Conservation (phyloP, 768 basidiomycete species). For the Suillus subalutaceus region DNA sequence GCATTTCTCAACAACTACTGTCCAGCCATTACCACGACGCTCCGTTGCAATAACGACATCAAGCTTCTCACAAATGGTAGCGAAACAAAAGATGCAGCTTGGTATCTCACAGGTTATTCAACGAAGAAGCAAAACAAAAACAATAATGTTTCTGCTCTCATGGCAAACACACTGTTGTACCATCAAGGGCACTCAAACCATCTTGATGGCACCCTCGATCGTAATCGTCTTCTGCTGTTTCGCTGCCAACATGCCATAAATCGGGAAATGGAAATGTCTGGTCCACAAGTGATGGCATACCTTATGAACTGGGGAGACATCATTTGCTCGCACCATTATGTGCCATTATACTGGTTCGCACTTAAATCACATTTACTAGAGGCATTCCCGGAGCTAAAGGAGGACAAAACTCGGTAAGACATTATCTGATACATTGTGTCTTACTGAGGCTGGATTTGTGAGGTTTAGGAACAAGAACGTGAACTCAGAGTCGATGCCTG, state of each 20-base stretch:
- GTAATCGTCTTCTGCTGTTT: constrained; percentile 35
- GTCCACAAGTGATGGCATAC: constrained; percentile 42
- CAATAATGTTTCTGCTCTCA: constrained; percentile 40
- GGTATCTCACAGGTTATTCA: constrained; percentile 38
- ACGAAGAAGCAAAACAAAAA: constrained; percentile 34
- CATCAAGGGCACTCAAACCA: constrained; percentile 24
- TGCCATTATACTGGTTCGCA: constrained; percentile 36
- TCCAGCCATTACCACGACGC: constrained; percentile 26
- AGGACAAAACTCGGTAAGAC: too few relatives aligned
- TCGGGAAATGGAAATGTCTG: constrained; percentile 40
- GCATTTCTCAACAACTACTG: neutral
- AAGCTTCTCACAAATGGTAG: constrained; percentile 42
- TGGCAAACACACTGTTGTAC: constrained; percentile 35
- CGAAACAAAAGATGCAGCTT: constrained; percentile 36
- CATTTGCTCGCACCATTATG: constrained; percentile 40
- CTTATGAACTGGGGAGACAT: constrained; percentile 48
- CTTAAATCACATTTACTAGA: constrained; percentile 14
- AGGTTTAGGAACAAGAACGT: too few relatives aligned
- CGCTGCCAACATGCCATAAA: constrained; percentile 36
- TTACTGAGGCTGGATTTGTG: too few relatives aligned
- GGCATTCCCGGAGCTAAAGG: too few relatives aligned
- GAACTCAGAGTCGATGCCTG: too few relatives aligned
- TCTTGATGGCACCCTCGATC: constrained; percentile 23
- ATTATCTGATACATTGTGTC: too few relatives aligned
- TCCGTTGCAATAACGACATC: constrained; percentile 42